Evolutionary conservation across 1,284 basidiomycete species (phyloP).

Genomic region (Leccinum pachyderme): DNA sequence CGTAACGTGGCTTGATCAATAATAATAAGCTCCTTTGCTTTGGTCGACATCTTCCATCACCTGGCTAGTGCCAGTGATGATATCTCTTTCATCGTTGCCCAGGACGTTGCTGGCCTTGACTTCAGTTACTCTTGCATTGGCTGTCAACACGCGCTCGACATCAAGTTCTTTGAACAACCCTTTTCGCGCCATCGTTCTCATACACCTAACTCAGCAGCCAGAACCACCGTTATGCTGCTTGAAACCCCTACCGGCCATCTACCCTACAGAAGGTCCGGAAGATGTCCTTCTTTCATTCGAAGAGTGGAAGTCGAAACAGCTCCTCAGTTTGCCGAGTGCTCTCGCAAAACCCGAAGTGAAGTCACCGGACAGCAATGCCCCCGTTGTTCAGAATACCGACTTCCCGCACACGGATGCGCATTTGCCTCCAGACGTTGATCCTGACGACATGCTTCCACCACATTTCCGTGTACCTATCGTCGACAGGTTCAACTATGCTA

Average conservation of each 20-base stretch:
- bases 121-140: slow-evolving; percentile 32
- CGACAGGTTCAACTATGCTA: slow-evolving; percentile 93
- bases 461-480: slow-evolving; percentile 67
- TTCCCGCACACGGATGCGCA: slow-evolving; percentile 1
- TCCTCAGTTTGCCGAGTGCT: slow-evolving; percentile 16
- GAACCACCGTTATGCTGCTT: slow-evolving; percentile 67
- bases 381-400: slow-evolving; percentile 10
- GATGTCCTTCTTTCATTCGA: slow-evolving; percentile 80
- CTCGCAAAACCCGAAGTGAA: slow-evolving; percentile 34
- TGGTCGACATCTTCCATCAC: slow-evolving; percentile 8
- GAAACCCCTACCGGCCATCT: slow-evolving; percentile 48
- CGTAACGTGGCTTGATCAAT: not conserved
- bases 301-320: slow-evolving; percentile 82
- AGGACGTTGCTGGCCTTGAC: slow-evolving; percentile 31
- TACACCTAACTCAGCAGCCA: slow-evolving; percentile 40
- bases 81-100: slow-evolving; percentile 9
- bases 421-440: slow-evolving; percentile 5
- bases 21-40: not conserved
- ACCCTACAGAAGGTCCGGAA: slow-evolving; percentile 50
- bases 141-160: slow-evolving; percentile 32
- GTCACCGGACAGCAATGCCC: slow-evolving; percentile 27
- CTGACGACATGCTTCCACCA: slow-evolving; percentile 40
- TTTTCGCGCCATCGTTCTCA: slow-evolving; percentile 53
- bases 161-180: slow-evolving; percentile 56
- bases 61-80: slow-evolving; percentile 14